phyloP scores from a whole-genome alignment of 352 stramenopile species.

The Globisporangium recalcitrans region DNA sequence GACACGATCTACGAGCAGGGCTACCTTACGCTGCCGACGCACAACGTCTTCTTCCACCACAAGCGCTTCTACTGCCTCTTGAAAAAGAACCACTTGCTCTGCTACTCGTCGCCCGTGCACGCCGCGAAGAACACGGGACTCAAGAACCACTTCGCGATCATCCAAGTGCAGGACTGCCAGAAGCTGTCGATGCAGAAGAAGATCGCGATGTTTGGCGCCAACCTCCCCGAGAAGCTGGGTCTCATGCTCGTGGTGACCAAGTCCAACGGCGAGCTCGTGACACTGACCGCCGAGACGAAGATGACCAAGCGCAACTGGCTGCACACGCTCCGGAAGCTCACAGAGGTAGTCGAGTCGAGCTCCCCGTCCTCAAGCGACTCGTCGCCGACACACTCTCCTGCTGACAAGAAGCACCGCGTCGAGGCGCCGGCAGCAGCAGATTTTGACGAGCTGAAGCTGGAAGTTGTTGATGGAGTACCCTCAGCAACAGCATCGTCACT shows the following conservation, averaged over 20 bases:
- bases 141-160: constrained; percentile 45
- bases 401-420: constrained; percentile 9
- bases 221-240: constrained; percentile 37
- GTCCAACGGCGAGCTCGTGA: constrained; percentile 51
- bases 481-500: not conserved
- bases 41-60: constrained; percentile 54
- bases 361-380: not conserved
- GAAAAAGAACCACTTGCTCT: constrained; percentile 35
- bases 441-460: not conserved
- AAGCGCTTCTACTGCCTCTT: constrained; percentile 68
- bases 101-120: constrained; percentile 44
- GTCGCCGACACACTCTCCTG: not conserved
- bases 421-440: not conserved
- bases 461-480: not conserved
- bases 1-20: constrained; percentile 68
- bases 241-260: constrained; percentile 72
- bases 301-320: constrained; percentile 19
- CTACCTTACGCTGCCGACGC: constrained; percentile 45
- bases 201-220: constrained; percentile 50
- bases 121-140: constrained; percentile 38
- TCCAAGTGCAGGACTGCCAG: constrained; percentile 57
- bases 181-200: constrained; percentile 55
- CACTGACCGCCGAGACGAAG: constrained; percentile 12
- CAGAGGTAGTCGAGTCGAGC: constrained; percentile 6
- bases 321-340: constrained; percentile 18